phyloP scores from a whole-genome alignment of 1,139 yeast genomes.

The Candida sanyaensis region DNA sequence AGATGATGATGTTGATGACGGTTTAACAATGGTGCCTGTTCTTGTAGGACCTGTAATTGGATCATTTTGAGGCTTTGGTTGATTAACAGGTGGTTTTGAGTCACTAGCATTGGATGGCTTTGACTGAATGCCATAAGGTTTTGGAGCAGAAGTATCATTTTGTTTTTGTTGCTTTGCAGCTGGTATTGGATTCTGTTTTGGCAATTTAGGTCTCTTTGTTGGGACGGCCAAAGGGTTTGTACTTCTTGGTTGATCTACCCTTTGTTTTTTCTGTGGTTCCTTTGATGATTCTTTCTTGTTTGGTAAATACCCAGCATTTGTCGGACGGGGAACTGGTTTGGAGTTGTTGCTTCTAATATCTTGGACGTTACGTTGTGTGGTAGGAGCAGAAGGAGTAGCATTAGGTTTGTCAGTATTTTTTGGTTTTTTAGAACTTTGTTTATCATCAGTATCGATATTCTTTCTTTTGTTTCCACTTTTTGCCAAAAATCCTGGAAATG shows the following conservation, averaged over 20 bases:
- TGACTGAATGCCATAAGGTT: background rate
- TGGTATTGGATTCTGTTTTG: no score
- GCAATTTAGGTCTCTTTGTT: background rate
- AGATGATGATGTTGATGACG: slow-evolving; percentile 4
- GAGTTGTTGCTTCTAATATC: background rate
- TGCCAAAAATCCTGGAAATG: slow-evolving; percentile 40
- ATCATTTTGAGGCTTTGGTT: slow-evolving; percentile 2
- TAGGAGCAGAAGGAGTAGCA: background rate
- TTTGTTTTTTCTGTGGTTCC: background rate
- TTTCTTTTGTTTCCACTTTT: slow-evolving; percentile 4
- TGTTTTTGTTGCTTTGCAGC: no score
- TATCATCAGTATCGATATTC: background rate
- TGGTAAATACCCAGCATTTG: slow-evolving; percentile 7
- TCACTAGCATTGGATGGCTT: background rate
- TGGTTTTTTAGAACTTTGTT: slow-evolving; percentile 1
- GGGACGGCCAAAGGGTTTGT: slow-evolving; percentile 1
- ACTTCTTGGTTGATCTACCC: background rate
- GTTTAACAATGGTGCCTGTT: slow-evolving; percentile 6
- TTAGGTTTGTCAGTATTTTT: background rate
- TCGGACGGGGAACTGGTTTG: slow-evolving; percentile 1
- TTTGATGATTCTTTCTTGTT: background rate
- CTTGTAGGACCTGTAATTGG: slow-evolving; percentile 5
- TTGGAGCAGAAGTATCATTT: background rate
- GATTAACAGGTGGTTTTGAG: background rate
- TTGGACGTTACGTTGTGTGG: background rate